Percentiles rank a stretch among this genome's conserved stretches.
phyloP scores from a whole-genome alignment of 2,329 filamentous ascomycete species.

The Aspergillus aculeatinus region DNA sequence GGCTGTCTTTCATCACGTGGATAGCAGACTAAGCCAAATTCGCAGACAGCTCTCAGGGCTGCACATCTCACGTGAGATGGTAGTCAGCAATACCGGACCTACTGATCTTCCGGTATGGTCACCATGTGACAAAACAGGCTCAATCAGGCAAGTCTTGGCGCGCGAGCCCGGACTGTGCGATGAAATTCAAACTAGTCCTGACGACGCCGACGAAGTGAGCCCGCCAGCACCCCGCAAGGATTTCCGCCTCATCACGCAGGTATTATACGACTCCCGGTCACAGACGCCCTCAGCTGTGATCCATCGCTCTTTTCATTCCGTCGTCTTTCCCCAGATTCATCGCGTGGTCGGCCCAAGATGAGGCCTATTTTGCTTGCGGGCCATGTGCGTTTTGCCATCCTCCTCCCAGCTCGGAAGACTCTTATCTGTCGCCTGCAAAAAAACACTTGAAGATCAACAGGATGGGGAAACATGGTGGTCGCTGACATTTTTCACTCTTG shows the following conservation, averaged over 20 bases:
- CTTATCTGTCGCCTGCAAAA: neutral
- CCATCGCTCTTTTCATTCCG: slow-evolving; percentile 11
- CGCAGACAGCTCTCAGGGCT: slow-evolving; percentile 21
- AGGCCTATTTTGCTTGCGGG: slow-evolving; percentile 94
- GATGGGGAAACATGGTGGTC: neutral
- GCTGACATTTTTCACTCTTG: slow-evolving; percentile 8
- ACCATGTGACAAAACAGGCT: slow-evolving; percentile 22
- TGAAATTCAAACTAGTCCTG: slow-evolving; percentile 39
- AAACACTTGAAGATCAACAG: neutral
- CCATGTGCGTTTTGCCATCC: slow-evolving; percentile 60
- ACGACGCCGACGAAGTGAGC: slow-evolving; percentile 30
- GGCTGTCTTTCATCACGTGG: neutral
- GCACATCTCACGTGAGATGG: slow-evolving; percentile 22
- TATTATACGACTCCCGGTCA: slow-evolving; percentile 21
- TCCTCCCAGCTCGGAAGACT: slow-evolving; percentile 8
- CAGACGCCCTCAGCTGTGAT: slow-evolving; percentile 23
- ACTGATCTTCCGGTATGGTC: slow-evolving; percentile 21
- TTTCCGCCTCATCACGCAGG: slow-evolving; percentile 25
- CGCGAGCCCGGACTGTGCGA: slow-evolving; percentile 40
- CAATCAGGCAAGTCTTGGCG: slow-evolving; percentile 34
- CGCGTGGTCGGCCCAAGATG: slow-evolving; percentile 62
- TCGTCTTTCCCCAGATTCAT: slow-evolving; percentile 22
- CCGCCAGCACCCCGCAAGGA: slow-evolving; percentile 27
- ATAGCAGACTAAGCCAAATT: neutral
- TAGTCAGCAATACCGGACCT: slow-evolving; percentile 26